Evolutionary conservation across 1,284 basidiomycete genomes (phyloP).

Genomic region (Apiotrichum montevideense): DNA sequence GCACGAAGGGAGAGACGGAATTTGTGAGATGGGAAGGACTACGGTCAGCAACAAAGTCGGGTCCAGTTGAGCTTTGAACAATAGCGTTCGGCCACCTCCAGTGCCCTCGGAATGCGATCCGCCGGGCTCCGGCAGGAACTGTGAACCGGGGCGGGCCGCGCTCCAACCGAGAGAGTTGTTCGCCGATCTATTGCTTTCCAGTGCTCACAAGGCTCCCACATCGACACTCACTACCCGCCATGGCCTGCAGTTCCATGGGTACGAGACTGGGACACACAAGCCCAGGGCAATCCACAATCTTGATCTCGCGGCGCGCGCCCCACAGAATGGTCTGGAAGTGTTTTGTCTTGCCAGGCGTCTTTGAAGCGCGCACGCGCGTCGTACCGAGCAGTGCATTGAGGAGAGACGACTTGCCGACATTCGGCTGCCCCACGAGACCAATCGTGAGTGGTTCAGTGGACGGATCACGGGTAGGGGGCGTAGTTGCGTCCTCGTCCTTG

Average conservation of each 20-base stretch:
- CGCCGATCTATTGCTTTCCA: no score
- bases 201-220: no score
- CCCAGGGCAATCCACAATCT: constrained; percentile 78
- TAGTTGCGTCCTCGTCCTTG: constrained; percentile 3
- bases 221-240: constrained; percentile 29
- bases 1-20: constrained; percentile 72
- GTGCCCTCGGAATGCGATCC: background rate
- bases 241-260: constrained; percentile 71
- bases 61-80: no score
- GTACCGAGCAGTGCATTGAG: constrained; percentile 82
- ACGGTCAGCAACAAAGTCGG: background rate
- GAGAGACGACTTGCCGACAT: constrained; percentile 86
- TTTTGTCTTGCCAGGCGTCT: constrained; percentile 92
- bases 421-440: constrained; percentile 86
- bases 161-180: no score
- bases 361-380: constrained; percentile 74
- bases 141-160: no score
- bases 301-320: constrained; percentile 60
- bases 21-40: constrained; percentile 83
- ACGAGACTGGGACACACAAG: constrained; percentile 73
- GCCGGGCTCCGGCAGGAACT: background rate
- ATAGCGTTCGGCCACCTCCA: no score
- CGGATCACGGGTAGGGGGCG: constrained; percentile 7
- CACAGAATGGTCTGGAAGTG: constrained; percentile 89
- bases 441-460: constrained; percentile 65